Conservation (phyloP, 305 asterid genomes). For the Plantago rigida region DNA sequence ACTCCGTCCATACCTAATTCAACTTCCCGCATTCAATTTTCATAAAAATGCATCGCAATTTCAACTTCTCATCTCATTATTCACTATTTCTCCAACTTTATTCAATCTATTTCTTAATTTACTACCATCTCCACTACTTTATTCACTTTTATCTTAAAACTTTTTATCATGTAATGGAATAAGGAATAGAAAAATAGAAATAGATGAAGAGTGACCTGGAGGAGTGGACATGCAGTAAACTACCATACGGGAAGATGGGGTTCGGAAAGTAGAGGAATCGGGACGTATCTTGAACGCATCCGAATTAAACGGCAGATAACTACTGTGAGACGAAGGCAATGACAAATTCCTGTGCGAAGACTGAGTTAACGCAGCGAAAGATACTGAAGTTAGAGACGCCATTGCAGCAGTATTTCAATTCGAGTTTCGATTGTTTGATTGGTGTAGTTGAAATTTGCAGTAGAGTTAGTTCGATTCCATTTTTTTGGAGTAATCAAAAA, state of each 20-base stretch:
- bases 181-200: not conserved
- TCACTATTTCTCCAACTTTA: no score
- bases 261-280: slow-evolving; percentile 29
- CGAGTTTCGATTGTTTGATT: slow-evolving; percentile 4
- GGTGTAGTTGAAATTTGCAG: no score
- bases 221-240: slow-evolving; percentile 59
- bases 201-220: slow-evolving; percentile 38
- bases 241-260: slow-evolving; percentile 38
- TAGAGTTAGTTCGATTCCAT: no score
- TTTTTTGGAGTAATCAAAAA: not conserved
- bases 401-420: slow-evolving; percentile 23
- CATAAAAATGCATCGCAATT: no score
- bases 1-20: no score
- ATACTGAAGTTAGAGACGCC: slow-evolving; percentile 69
- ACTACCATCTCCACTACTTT: no score
- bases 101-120: no score
- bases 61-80: no score
- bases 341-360: slow-evolving; percentile 45
- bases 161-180: no score
- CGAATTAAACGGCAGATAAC: slow-evolving; percentile 25
- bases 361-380: slow-evolving; percentile 48
- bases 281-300: slow-evolving; percentile 50
- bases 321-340: slow-evolving; percentile 27
- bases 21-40: no score
- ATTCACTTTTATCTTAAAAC: no score